These are phyloP conservation scores for Pyrus bretschneideri DNA, from an alignment of 306 rosid species.

Conservation along the genomic window DNA sequence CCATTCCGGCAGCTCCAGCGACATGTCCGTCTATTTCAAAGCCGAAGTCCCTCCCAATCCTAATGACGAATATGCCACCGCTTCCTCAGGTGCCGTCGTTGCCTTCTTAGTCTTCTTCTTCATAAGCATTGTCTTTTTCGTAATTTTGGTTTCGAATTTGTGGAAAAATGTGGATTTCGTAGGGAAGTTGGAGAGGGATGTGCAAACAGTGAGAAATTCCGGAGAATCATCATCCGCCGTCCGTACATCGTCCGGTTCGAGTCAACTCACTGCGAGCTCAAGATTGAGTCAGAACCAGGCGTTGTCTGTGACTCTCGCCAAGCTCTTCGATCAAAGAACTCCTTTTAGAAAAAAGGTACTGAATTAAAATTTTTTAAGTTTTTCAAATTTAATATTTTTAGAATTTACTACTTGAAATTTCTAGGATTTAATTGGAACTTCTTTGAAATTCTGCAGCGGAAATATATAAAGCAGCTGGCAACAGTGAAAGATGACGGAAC, in stretches of 20 bases:
- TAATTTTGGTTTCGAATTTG: background rate
- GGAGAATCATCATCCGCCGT: constrained; percentile 5
- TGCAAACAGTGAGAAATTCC: constrained; percentile 10
- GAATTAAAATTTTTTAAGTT: background rate
- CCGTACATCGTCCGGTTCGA: constrained; percentile 7
- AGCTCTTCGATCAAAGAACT: constrained; percentile 55
- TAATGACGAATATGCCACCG: constrained; percentile 2
- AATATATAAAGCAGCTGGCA: constrained; percentile 44
- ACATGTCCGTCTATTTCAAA: constrained; percentile 36
- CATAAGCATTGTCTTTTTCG: background rate
- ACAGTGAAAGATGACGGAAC: constrained; percentile 62
- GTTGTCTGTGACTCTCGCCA: constrained; percentile 16
- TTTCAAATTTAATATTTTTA: background rate
- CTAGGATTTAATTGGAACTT: background rate
- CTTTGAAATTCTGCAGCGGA: constrained; percentile 35
- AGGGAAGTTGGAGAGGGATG: constrained; percentile 38
- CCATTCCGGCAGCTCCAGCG: constrained; percentile 30
- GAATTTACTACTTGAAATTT: background rate
- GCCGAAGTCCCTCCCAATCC: constrained; percentile 6
- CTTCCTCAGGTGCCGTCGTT: constrained; percentile 10
- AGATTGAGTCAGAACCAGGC: constrained; percentile 21
- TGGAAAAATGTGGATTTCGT: constrained; percentile 19
- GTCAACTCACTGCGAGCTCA: constrained; percentile 2
- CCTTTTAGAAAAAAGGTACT: constrained; percentile 66
- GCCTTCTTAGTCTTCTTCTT: background rate